phyloP scores from a whole-genome alignment of 176 grass and related monocot species.

The Rhynchospora tenuis region DNA sequence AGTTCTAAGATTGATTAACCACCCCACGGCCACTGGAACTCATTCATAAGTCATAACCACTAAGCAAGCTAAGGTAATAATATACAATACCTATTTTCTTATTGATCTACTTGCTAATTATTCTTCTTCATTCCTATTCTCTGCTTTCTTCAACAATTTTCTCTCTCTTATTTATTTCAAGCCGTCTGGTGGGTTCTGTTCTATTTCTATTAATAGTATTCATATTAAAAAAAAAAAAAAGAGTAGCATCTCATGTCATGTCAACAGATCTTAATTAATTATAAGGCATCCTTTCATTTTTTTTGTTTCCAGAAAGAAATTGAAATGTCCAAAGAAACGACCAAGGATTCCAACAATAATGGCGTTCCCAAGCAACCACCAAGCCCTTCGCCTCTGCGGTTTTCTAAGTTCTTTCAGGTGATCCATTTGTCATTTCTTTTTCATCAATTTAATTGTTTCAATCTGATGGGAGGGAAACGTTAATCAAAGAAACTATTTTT shows the following conservation, averaged over 20 bases:
- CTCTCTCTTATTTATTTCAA: neutral
- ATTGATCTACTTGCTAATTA: neutral
- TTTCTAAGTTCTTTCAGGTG: conserved; percentile 21
- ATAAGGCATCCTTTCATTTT: no score
- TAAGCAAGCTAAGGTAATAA: neutral
- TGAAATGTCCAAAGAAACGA: neutral
- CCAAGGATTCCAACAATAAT: neutral
- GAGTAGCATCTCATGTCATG: no score
- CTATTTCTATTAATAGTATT: neutral
- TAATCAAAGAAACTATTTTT: no score
- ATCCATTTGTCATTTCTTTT: neutral
- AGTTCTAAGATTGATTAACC: neutral
- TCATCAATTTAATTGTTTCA: neutral
- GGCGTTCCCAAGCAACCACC: neutral
- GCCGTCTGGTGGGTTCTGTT: no score
- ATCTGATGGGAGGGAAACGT: neutral
- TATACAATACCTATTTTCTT: no score
- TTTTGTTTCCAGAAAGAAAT: neutral
- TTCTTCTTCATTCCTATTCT: neutral
- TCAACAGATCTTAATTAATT: no score
- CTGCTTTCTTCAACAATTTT: neutral
- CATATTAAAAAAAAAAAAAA: no score
- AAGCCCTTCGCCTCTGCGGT: conserved; percentile 9
- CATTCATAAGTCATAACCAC: neutral
- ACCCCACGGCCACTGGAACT: neutral